phyloP scores from a whole-genome alignment of 306 rosid species.

The Bauhinia variegata region DNA sequence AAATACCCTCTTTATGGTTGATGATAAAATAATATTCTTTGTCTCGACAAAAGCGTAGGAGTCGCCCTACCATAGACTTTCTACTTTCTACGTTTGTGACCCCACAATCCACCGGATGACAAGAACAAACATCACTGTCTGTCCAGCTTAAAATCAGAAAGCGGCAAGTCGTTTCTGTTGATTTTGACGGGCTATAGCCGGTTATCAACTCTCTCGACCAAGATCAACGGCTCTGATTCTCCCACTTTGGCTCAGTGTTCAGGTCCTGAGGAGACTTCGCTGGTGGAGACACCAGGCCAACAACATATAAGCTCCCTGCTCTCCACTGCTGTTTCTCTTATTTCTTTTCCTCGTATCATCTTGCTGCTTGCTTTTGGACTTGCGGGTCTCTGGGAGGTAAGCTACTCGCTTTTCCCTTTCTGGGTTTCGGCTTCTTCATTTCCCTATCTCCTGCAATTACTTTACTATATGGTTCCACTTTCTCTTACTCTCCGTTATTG shows the following conservation, averaged over 20 bases:
- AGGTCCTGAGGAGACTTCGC: too few species aligned
- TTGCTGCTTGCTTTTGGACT: constrained; percentile 23
- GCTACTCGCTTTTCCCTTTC: constrained; percentile 9
- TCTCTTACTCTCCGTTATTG: background rate
- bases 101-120: too few species aligned
- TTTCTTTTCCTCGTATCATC: constrained; percentile 9
- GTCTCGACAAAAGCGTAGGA: constrained; percentile 31
- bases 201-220: background rate
- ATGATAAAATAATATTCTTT: background rate
- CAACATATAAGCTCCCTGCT: background rate
- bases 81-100: background rate
- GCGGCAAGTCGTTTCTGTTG: background rate
- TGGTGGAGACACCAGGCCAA: too few species aligned
- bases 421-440: background rate
- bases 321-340: background rate
- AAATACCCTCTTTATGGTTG: background rate
- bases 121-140: too few species aligned
- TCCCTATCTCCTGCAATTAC: background rate
- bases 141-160: background rate
- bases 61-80: background rate
- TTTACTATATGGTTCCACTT: background rate
- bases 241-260: background rate
- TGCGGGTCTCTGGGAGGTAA: constrained; percentile 29
- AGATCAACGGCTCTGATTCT: constrained; percentile 40
- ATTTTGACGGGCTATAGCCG: constrained; percentile 38